Evolutionary conservation across 345 rosid species (phyloP), one percentile per base, ranked within the genome.

Genomic region (Noccaea caerulescens): DNA sequence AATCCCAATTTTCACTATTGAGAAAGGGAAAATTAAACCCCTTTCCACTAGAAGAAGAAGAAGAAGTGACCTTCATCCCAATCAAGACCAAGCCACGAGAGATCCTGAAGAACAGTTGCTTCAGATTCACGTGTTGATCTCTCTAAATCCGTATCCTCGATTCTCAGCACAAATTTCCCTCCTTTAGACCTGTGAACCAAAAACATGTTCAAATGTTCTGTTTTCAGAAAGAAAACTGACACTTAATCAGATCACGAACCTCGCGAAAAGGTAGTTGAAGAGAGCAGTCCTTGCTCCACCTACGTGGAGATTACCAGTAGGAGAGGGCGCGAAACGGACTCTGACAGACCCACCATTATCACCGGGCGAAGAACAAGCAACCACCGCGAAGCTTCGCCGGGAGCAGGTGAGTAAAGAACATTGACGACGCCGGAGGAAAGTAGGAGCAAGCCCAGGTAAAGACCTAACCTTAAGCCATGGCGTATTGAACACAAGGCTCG

Each of bases 201-300:
- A 36, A 16, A 53, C 44, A 54, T 58, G 60, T 25, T 20, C 32
- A 10, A 32, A 8, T 18, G 30, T 2, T n/a, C 20, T 8, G 50
- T 23, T 3, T 27, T 8, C 39, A 23, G 5, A 34, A 6, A 6
- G 10, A 63, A 5, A 64, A 42, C 13, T 27, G 5, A 68, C 2
- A 32, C 7, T 12, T 2, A 38, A 60, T 33, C 33, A 32, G 54
- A 71, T 10, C 46, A 25, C 27, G 25, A 32, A 90, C 98, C 97
- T 90, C 11, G 97, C 94, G 71, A 93, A 93, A 53, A 93, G 78
- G 81, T 89, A 93, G 76, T 93, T 93, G 80, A 91, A 93, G 30
- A 93, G 97, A 55, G 98, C 98, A 65, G 98, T 93, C 68, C 98
- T 84, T 45, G 98, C 98, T 51, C 98, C 97, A 20, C 98, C 97